Percentiles rank a stretch among this genome's conserved stretches.
phyloP scores from a whole-genome alignment of 1,139 yeast genomes.

The Lodderomyces elongisporus region DNA sequence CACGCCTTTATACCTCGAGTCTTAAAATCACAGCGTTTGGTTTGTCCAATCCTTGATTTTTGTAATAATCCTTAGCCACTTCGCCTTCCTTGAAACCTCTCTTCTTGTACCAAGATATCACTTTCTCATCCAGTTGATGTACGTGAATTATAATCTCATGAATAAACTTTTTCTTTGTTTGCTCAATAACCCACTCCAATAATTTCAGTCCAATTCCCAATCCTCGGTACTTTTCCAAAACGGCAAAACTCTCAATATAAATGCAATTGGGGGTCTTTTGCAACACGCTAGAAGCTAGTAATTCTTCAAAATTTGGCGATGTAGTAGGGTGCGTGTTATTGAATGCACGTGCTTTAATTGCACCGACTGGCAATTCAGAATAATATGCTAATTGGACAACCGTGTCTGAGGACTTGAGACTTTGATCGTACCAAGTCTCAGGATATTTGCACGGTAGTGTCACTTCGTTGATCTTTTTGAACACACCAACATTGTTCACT shows the following conservation, averaged over 20 bases:
- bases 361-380: conserved; percentile 70
- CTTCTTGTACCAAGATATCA: conserved; percentile 51
- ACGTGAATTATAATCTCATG: conserved; percentile 61
- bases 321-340: conserved; percentile 23
- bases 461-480: conserved; percentile 45
- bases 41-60: conserved; percentile 38
- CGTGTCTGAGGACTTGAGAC: conserved; percentile 28
- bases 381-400: conserved; percentile 46
- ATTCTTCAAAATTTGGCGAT: conserved; percentile 21
- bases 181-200: conserved; percentile 48
- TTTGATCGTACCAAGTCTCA: conserved; percentile 41
- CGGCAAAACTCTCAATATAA: conserved; percentile 64
- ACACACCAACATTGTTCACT: conserved; percentile 48
- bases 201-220: conserved; percentile 61
- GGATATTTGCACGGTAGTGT: conserved; percentile 40
- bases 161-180: conserved; percentile 48
- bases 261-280: conserved; percentile 46
- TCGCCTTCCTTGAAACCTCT: conserved; percentile 50
- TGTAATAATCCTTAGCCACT: conserved; percentile 45
- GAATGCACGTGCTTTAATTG: conserved; percentile 49
- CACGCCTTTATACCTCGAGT: no score
- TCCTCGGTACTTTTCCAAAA: conserved; percentile 54
- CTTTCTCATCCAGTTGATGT: conserved; percentile 40
- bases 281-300: conserved; percentile 17
- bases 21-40: conserved; percentile 44